These are phyloP conservation scores for Patellifolia procumbens DNA, from an alignment of 179 eudicot species.

Conservation along the genomic window DNA sequence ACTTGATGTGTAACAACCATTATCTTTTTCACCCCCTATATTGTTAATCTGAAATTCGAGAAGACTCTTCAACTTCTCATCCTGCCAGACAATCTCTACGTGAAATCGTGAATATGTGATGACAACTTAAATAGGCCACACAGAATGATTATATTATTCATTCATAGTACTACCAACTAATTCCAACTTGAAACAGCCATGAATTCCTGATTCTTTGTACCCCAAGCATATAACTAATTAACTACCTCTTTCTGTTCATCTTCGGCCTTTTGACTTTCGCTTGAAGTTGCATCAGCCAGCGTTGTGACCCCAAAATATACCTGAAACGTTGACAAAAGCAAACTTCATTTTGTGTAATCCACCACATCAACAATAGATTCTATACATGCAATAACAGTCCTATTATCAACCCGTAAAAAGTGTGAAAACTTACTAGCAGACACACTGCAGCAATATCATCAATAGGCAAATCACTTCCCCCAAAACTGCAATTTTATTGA, in stretches of 20 bases:
- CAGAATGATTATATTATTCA: background rate
- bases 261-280: constrained; percentile 74
- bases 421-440: constrained; percentile 65
- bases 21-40: background rate
- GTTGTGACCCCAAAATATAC: constrained; percentile 93
- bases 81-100: background rate
- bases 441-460: constrained; percentile 93
- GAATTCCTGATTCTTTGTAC: background rate
- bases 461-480: constrained; percentile 78
- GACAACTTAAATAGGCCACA: background rate
- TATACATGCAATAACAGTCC: constrained; percentile 9
- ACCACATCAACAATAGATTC: background rate
- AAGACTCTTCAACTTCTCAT: constrained; percentile 9
- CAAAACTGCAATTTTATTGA: constrained; percentile 54
- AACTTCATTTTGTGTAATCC: background rate
- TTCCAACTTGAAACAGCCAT: background rate
- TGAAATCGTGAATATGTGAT: too few relatives aligned
- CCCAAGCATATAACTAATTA: constrained; percentile 8
- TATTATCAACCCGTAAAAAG: constrained; percentile 13
- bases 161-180: background rate
- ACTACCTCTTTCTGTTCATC: constrained; percentile 95
- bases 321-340: constrained; percentile 38
- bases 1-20: background rate
- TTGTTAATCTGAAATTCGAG: background rate
- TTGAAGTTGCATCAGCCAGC: constrained; percentile 74